These are phyloP conservation scores for Fusarium decemcellulare DNA, from an alignment of 2,329 filamentous ascomycete genomes.

Conservation along the genomic window DNA sequence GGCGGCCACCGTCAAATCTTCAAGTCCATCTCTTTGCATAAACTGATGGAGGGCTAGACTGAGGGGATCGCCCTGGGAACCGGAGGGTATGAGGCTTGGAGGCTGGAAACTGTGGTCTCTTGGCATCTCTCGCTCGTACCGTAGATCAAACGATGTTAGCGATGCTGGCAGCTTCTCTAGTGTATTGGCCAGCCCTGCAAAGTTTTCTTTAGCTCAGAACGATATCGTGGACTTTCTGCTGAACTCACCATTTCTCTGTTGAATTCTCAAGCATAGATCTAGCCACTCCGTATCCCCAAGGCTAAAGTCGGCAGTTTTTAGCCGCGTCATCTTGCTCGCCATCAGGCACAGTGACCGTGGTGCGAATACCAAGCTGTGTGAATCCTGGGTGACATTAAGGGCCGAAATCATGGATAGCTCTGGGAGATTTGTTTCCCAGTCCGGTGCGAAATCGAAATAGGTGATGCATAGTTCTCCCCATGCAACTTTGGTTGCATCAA, in stretches of 20 bases:
- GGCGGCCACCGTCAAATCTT: neutral
- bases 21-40: constrained; percentile 5
- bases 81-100: neutral
- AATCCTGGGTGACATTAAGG: neutral
- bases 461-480: neutral
- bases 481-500: neutral
- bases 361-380: neutral
- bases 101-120: constrained; percentile 4
- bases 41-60: neutral
- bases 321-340: constrained; percentile 10
- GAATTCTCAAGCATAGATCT: neutral
- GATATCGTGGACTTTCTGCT: too few relatives aligned
- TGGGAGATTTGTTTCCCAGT: neutral
- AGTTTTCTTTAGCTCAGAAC: too few relatives aligned
- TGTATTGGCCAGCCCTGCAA: neutral
- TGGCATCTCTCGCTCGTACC: constrained; percentile 1
- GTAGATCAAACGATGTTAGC: neutral
- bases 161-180: constrained; percentile 4
- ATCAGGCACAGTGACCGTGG: constrained; percentile 8
- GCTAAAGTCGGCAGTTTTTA: neutral
- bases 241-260: constrained; percentile 1
- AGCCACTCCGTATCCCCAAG: constrained; percentile 12
- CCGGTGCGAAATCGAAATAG: neutral
- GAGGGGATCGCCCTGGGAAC: neutral
- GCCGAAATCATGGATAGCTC: neutral